These are phyloP conservation scores for Knoxdaviesia capensis DNA, from an alignment of 2,329 filamentous ascomycete genomes.

Conservation along the genomic window DNA sequence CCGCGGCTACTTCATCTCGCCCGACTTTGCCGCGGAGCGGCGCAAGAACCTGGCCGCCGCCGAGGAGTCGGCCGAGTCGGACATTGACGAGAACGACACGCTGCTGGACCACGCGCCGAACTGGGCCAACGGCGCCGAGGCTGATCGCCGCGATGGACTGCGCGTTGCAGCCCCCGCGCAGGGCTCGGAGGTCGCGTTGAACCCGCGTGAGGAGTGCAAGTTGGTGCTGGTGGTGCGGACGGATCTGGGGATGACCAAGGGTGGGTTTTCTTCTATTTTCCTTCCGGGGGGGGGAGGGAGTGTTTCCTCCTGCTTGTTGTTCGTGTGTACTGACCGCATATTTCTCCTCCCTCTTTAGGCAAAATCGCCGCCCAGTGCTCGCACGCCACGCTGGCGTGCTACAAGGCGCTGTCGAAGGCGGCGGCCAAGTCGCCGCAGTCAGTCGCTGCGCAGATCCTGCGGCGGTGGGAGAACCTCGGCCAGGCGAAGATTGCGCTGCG, in stretches of 20 bases:
- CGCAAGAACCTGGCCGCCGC: constrained; percentile 35
- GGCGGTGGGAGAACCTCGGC: constrained; percentile 67
- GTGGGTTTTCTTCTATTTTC: constrained; percentile 23
- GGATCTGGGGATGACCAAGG: constrained; percentile 94
- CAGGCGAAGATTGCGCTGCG: constrained; percentile 92
- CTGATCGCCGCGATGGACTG: constrained; percentile 37
- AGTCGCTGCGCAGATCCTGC: constrained; percentile 42
- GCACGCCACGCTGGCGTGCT: constrained; percentile 94
- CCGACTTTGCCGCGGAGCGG: constrained; percentile 34
- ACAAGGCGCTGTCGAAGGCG: constrained; percentile 53
- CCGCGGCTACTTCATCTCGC: constrained; percentile 37
- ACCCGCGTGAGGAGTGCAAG: constrained; percentile 65
- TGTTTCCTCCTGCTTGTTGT: not conserved
- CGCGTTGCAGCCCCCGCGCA: constrained; percentile 9
- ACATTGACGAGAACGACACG: constrained; percentile 38
- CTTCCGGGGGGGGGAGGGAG: not conserved
- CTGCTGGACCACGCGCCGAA: constrained; percentile 46
- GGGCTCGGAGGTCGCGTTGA: constrained; percentile 14
- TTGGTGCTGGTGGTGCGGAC: constrained; percentile 81
- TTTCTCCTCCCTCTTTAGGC: constrained; percentile 27
- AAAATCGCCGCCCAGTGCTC: constrained; percentile 94
- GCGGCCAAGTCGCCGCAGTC: constrained; percentile 29
- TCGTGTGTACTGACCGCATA: not conserved
- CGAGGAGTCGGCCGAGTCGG: constrained; percentile 48
- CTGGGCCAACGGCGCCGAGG: constrained; percentile 41